Evolutionary conservation across 345 rosid species (phyloP), one percentile per base, ranked within the genome.

Genomic region (Citrus inodora): DNA sequence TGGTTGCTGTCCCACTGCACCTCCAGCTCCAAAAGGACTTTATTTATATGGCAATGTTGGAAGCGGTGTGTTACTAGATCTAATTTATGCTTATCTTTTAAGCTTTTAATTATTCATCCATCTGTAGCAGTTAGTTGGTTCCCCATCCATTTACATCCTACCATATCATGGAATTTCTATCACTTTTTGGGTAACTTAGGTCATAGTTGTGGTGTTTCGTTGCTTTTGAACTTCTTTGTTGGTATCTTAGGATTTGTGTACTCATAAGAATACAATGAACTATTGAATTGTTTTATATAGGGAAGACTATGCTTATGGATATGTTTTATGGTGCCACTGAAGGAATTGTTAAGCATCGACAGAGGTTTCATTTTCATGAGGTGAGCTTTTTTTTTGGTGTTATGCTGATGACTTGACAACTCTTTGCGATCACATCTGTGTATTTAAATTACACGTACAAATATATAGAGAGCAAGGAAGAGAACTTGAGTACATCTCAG

Each of bases 271-370:
- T 65, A 27, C 13, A 40, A 35, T 42, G 32, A 62, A 55, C 64
- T 60, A 65, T 66, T 60, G 77, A 68, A 38, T 48, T 27, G 33
- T 48, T 58, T 24, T 59, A 3, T 89, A 81, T 74, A 95, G 98
- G 98, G 67, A 93, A 95, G 93, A 95, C 98, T 53, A 95, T 95
- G 98, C 82, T 95, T 63, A 93, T 95, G 98, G 98, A 93, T 84
- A 92, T 95, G 98, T 95, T 95, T 87, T 93, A 93, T 82, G 83
- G 90, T 28, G 86, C 91, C 42, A 91, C 93, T 62, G 86, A 87
- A 72, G 94, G 93, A 74, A 78, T 92, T 68, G 85, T 90, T 7
- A 91, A 87, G 81, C 97, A 91, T 82, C 74, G 95, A 69, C 85
- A 82, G 76, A 85, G 98, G 76, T 85, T 90, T 80, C 98, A 95